These are phyloP conservation scores for Wickerhamomyces alni DNA, from an alignment of 805 yeast genomes.

Conservation along the genomic window DNA sequence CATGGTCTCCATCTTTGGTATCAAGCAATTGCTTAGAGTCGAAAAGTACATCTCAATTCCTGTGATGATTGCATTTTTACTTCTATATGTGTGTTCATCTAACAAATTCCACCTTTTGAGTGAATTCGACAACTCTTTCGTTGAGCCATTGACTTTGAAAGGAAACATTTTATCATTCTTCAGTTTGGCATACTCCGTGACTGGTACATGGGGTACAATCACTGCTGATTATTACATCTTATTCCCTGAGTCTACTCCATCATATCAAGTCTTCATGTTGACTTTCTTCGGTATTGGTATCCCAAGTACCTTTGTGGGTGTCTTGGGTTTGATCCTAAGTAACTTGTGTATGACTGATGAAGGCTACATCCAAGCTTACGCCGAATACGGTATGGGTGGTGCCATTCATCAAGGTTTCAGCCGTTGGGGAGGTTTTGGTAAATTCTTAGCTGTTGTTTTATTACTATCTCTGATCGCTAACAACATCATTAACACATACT, in stretches of 20 bases:
- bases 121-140: conserved; percentile 27
- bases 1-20: conserved; percentile 71
- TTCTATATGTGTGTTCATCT: conserved; percentile 60
- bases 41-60: conserved; percentile 68
- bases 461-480: conserved; percentile 75
- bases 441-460: conserved; percentile 62
- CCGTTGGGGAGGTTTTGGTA: conserved; percentile 73
- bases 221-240: conserved; percentile 81
- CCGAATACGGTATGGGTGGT: conserved; percentile 67
- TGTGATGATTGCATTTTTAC: conserved; percentile 56
- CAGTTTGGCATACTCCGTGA: conserved; percentile 66
- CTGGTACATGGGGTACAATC: conserved; percentile 86
- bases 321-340: conserved; percentile 66
- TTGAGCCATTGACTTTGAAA: conserved; percentile 34
- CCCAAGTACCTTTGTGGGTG: conserved; percentile 74
- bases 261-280: conserved; percentile 44
- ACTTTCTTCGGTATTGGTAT: conserved; percentile 62
- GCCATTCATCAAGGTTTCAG: conserved; percentile 55
- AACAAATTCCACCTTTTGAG: conserved; percentile 33
- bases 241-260: conserved; percentile 67
- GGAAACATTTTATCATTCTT: conserved; percentile 75
- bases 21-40: conserved; percentile 59
- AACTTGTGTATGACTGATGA: conserved; percentile 53
- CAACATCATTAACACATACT: conserved; percentile 74
- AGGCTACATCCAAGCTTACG: conserved; percentile 55